Evolutionary conservation across 176 grass and related monocot genomes (phyloP).

Genomic region (Bothriochloa decipiens): DNA sequence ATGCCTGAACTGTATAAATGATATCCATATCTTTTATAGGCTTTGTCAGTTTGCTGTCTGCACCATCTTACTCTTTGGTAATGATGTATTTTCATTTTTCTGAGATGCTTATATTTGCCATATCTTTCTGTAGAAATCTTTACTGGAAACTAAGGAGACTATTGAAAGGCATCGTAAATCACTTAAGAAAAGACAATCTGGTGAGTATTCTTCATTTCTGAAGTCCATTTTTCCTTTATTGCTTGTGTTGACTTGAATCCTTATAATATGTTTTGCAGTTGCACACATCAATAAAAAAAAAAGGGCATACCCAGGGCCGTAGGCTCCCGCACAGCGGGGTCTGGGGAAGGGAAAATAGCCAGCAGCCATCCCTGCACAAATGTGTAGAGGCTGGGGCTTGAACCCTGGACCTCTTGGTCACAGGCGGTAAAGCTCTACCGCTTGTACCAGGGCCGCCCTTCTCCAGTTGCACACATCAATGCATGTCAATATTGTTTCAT

Average conservation of each 20-base stretch:
- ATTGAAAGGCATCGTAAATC: conserved; percentile 97
- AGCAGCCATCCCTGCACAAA: too few species aligned
- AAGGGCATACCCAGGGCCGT: too few species aligned
- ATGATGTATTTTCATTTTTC: conserved; percentile 30
- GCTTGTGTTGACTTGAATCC: conserved; percentile 2
- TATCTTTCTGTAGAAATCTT: conserved; percentile 79
- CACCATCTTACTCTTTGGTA: conserved; percentile 28
- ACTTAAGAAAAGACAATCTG: conserved; percentile 87
- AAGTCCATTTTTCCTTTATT: background rate
- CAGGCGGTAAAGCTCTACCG: too few species aligned
- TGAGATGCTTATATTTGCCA: conserved; percentile 44
- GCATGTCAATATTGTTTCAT: conserved; percentile 1
- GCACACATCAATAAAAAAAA: too few species aligned
- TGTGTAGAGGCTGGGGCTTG: too few species aligned
- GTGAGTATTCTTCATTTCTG: conserved; percentile 43
- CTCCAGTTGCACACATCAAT: background rate
- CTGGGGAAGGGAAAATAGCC: too few species aligned
- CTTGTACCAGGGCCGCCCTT: too few species aligned
- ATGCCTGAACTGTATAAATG: conserved; percentile 11
- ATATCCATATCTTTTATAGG: conserved; percentile 34
- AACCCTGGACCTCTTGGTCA: too few species aligned
- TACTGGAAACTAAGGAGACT: conserved; percentile 90
- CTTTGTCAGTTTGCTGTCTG: conserved; percentile 23
- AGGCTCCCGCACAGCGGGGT: too few species aligned
- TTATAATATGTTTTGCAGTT: conserved; percentile 28